Evolutionary conservation across 805 yeast genomes (phyloP).

Genomic region (Hagleromyces aurorensis): DNA sequence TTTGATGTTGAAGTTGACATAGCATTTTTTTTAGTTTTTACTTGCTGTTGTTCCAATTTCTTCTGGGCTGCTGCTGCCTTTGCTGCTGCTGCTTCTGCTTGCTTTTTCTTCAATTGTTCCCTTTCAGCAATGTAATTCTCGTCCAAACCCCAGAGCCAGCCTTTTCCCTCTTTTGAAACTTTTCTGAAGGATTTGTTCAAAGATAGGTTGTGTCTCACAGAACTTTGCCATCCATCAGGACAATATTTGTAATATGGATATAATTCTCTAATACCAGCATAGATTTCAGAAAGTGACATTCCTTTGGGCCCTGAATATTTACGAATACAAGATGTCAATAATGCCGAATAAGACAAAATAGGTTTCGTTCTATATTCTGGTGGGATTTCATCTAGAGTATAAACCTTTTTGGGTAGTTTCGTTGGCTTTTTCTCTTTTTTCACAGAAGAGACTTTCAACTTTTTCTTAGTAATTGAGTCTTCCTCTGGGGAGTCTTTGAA

Average conservation of each 20-base stretch:
- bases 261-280: slow-evolving; percentile 75
- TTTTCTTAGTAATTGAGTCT: slow-evolving; percentile 26
- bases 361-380: slow-evolving; percentile 83
- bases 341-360: slow-evolving; percentile 64
- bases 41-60: slow-evolving; percentile 46
- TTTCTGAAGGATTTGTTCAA: slow-evolving; percentile 78
- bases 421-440: slow-evolving; percentile 45
- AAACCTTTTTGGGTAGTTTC: slow-evolving; percentile 52
- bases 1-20: slow-evolving; percentile 10
- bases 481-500: slow-evolving; percentile 5
- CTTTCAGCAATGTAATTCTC: slow-evolving; percentile 76
- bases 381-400: slow-evolving; percentile 79
- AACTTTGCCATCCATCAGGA: slow-evolving; percentile 96
- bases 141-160: slow-evolving; percentile 92
- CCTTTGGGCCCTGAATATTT: slow-evolving; percentile 62
- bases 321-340: slow-evolving; percentile 72
- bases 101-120: slow-evolving; percentile 64
- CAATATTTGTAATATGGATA: slow-evolving; percentile 91
- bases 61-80: slow-evolving; percentile 49
- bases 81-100: slow-evolving; percentile 56
- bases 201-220: slow-evolving; percentile 83
- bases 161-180: slow-evolving; percentile 80
- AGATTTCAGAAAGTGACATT: slow-evolving; percentile 75
- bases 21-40: slow-evolving; percentile 26
- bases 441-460: slow-evolving; percentile 26